phyloP scores from a whole-genome alignment of 495 filamentous ascomycete genomes.

The Acidomyces sp. region DNA sequence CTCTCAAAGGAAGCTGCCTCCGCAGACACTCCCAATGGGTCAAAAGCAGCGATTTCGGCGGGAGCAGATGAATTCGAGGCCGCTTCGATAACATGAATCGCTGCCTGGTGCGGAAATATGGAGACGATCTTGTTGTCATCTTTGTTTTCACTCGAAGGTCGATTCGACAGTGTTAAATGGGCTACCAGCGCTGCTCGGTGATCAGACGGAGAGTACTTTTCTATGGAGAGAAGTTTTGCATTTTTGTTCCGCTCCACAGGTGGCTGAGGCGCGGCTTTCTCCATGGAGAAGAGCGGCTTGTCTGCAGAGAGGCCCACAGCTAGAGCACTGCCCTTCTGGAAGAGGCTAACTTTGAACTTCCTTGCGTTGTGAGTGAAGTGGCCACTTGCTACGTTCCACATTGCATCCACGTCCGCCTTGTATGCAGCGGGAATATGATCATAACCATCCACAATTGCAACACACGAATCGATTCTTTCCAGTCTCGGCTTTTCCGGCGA shows the following conservation, averaged over 20 bases:
- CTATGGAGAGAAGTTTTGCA: conserved; percentile 3
- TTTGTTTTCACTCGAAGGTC: background rate
- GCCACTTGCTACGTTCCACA: conserved; percentile 11
- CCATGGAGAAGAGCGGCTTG: conserved; percentile 8
- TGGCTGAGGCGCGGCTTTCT: background rate
- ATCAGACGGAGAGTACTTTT: background rate
- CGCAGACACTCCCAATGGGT: conserved; percentile 10
- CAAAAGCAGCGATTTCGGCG: conserved; percentile 7
- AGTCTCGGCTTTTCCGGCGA: conserved; percentile 2
- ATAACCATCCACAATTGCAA: conserved; percentile 14
- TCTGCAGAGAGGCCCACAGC: conserved; percentile 3
- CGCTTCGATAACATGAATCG: conserved; percentile 11
- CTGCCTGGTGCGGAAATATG: conserved; percentile 17
- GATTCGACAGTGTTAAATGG: conserved; percentile 5
- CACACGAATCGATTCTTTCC: conserved; percentile 8
- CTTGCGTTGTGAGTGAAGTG: conserved; percentile 2
- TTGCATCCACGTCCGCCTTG: conserved; percentile 3
- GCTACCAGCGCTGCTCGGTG: conserved; percentile 1
- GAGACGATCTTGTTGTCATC: conserved; percentile 1
- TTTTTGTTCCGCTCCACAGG: background rate
- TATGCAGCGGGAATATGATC: conserved; percentile 14
- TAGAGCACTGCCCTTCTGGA: too few relatives aligned
- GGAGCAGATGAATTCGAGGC: conserved; percentile 12
- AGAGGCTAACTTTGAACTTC: conserved; percentile 10
- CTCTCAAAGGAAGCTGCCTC: conserved; percentile 13